phyloP scores from a whole-genome alignment of 805 yeast genomes.

The Metschnikowia amazonensis region DNA sequence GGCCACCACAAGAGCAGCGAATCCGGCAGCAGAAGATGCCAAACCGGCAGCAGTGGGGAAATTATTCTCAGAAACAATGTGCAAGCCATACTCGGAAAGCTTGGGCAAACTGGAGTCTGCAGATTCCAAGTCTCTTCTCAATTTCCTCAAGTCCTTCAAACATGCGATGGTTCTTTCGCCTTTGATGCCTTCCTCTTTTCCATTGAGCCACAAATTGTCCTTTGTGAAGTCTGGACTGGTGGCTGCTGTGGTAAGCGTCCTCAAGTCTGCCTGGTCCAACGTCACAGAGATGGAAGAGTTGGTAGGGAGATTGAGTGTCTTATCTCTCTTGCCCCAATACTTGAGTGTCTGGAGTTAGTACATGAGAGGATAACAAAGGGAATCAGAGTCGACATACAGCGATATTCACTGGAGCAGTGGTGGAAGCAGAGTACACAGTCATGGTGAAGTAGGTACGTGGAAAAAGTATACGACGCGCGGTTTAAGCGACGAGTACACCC shows the following conservation, averaged over 20 bases:
- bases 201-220: constrained; percentile 83
- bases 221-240: constrained; percentile 51
- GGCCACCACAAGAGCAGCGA: constrained; percentile 92
- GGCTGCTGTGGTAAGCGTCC: constrained; percentile 88
- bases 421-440: constrained; percentile 67
- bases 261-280: constrained; percentile 80
- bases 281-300: constrained; percentile 96
- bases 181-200: constrained; percentile 68
- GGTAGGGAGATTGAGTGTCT: constrained; percentile 84
- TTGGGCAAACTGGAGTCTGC: constrained; percentile 53
- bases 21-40: constrained; percentile 98
- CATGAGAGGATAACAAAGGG: neutral
- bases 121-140: constrained; percentile 60
- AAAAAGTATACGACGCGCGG: constrained; percentile 4
- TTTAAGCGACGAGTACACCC: neutral
- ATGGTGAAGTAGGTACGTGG: constrained; percentile 22
- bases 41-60: constrained; percentile 99
- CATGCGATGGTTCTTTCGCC: constrained; percentile 67
- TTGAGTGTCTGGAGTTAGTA: constrained; percentile 62
- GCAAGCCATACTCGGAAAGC: constrained; percentile 62
- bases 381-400: constrained; percentile 54
- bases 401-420: constrained; percentile 96
- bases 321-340: constrained; percentile 98
- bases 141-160: constrained; percentile 64
- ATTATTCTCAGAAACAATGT: constrained; percentile 88